phyloP scores from a whole-genome alignment of 2,329 filamentous ascomycete genomes.

The Xylariaceae sp. region DNA sequence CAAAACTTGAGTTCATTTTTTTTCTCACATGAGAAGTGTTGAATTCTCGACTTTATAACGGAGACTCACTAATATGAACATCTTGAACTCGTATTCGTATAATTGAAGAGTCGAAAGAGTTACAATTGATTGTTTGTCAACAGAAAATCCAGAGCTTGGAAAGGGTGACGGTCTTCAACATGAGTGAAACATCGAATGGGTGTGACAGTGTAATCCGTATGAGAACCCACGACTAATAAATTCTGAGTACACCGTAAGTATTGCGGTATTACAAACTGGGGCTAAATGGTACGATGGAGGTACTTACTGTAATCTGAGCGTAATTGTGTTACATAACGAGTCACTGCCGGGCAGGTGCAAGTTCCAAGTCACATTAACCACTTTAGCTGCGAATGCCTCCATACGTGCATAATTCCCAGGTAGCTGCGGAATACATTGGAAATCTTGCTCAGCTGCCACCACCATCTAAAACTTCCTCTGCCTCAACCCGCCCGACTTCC shows the following conservation, averaged over 20 bases:
- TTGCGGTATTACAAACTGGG: too few relatives aligned
- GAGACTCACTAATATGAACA: constrained; percentile 22
- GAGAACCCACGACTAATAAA: too few relatives aligned
- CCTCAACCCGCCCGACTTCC: not conserved
- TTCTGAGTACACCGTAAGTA: too few relatives aligned
- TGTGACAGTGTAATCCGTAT: too few relatives aligned
- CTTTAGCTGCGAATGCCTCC: not conserved
- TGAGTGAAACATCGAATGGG: too few relatives aligned
- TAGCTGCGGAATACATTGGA: not conserved
- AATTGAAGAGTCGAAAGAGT: not conserved
- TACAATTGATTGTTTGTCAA: not conserved
- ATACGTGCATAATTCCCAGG: not conserved
- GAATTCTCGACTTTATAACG: too few relatives aligned
- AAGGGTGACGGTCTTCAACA: too few relatives aligned
- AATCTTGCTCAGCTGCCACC: not conserved
- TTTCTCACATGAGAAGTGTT: not conserved
- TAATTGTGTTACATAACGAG: too few relatives aligned
- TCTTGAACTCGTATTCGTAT: constrained; percentile 3
- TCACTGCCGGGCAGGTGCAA: not conserved
- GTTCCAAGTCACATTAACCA: not conserved
- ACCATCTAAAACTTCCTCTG: not conserved
- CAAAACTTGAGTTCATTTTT: not conserved
- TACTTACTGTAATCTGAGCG: too few relatives aligned
- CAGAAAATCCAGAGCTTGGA: too few relatives aligned
- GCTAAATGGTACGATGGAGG: too few relatives aligned